phyloP scores from a whole-genome alignment of 2,329 filamentous ascomycete species.

The Epichloe coenophiala region DNA sequence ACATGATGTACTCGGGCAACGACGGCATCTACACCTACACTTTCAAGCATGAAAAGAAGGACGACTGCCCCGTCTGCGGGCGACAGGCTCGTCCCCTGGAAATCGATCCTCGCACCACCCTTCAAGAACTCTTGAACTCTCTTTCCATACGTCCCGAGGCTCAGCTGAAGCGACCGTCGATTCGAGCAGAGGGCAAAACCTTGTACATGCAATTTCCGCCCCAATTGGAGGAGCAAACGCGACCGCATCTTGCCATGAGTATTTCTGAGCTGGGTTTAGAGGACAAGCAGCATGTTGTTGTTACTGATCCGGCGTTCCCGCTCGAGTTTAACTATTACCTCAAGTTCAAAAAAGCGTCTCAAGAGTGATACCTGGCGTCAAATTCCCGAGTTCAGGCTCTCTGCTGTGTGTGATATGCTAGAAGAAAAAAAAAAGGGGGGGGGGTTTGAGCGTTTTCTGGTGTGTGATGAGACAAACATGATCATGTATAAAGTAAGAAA shows the following conservation, averaged over 20 bases:
- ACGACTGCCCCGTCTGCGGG: slow-evolving; percentile 90
- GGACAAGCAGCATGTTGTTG: slow-evolving; percentile 77
- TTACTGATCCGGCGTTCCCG: slow-evolving; percentile 81
- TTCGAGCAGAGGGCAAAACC: slow-evolving; percentile 66
- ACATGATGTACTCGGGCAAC: slow-evolving; percentile 99
- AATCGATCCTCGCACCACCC: slow-evolving; percentile 56
- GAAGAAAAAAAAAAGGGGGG: too few relatives aligned
- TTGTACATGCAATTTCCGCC: slow-evolving; percentile 82
- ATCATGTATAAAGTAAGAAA: too few relatives aligned
- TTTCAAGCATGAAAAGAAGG: slow-evolving; percentile 86
- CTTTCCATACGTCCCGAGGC: slow-evolving; percentile 74
- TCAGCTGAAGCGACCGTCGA: slow-evolving; percentile 85
- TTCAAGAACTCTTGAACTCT: slow-evolving; percentile 75
- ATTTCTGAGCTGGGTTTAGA: slow-evolving; percentile 58
- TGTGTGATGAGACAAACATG: too few relatives aligned
- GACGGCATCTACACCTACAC: slow-evolving; percentile 96
- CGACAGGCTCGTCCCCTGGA: slow-evolving; percentile 63
- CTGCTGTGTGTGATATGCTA: too few relatives aligned
- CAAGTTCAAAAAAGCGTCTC: slow-evolving; percentile 25
- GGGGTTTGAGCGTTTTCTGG: too few relatives aligned
- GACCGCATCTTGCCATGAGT: slow-evolving; percentile 68
- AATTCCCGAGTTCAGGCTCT: neutral
- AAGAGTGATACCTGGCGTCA: neutral
- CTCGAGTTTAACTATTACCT: slow-evolving; percentile 50
- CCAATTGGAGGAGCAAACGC: slow-evolving; percentile 70